Percentiles rank a stretch among this genome's conserved stretches.
Evolutionary conservation across 2,329 filamentous ascomycete species (phyloP).

Genomic region (Elsinoe fawcettii): DNA sequence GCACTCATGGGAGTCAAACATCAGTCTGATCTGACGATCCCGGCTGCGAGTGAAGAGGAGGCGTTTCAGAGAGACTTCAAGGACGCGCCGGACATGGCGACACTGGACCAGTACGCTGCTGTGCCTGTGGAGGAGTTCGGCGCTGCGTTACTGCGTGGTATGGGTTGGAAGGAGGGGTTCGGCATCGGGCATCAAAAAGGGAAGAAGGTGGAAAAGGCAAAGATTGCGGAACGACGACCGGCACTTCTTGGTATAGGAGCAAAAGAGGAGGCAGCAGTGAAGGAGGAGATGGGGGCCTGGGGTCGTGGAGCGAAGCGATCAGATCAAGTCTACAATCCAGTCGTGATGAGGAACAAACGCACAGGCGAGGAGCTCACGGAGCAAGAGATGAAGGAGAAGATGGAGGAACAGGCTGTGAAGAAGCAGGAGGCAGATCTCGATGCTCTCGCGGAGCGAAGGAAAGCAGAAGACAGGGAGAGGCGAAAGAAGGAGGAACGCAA

Average conservation of each 20-base stretch:
- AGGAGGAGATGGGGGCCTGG: constrained; percentile 71
- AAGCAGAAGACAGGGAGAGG: constrained; percentile 6
- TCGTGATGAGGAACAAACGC: constrained; percentile 53
- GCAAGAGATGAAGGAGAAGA: constrained; percentile 47
- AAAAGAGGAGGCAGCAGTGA: constrained; percentile 60
- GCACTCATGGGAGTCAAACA: constrained; percentile 36
- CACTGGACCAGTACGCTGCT: constrained; percentile 74
- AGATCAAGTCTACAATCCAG: constrained; percentile 55
- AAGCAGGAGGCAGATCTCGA: constrained; percentile 11
- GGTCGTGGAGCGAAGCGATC: constrained; percentile 56
- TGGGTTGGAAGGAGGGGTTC: constrained; percentile 81
- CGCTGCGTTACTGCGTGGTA: constrained; percentile 77
- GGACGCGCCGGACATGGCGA: constrained; percentile 65
- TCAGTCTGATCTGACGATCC: constrained; percentile 34
- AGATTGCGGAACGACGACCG: constrained; percentile 61
- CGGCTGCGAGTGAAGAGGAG: constrained; percentile 52
- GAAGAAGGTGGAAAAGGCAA: constrained; percentile 45
- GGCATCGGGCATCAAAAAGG: constrained; percentile 47
- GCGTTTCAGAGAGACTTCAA: constrained; percentile 64
- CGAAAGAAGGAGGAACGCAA: constrained; percentile 10
- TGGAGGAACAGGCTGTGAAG: constrained; percentile 15
- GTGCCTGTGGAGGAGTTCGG: constrained; percentile 95
- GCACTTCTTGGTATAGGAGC: constrained; percentile 83
- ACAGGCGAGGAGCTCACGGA: constrained; percentile 57
- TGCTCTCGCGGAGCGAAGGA: not conserved